Conservation (phyloP, 75 land plant species). For the Ceratopteris richardii region DNA sequence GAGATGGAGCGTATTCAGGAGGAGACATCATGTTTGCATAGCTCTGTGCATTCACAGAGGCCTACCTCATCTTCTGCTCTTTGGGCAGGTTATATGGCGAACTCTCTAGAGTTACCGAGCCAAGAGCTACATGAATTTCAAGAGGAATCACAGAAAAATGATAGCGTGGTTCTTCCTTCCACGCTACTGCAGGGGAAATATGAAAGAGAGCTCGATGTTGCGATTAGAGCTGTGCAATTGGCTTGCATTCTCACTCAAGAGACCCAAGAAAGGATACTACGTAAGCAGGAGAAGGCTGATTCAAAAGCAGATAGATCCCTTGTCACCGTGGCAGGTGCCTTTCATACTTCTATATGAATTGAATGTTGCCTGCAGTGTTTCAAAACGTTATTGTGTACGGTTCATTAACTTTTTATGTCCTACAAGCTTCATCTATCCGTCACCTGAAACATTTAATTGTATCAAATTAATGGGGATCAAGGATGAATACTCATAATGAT, state of each 20-base stretch:
- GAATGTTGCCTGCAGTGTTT: too few species aligned
- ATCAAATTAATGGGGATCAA: too few species aligned
- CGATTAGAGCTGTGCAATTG: slow-evolving; percentile 72
- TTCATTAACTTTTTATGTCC: too few species aligned
- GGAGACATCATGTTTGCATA: too few species aligned
- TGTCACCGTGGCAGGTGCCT: slow-evolving; percentile 83
- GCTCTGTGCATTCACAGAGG: too few species aligned
- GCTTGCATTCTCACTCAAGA: slow-evolving; percentile 71
- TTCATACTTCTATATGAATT: background rate
- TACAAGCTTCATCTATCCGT: too few species aligned
- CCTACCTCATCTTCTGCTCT: too few species aligned
- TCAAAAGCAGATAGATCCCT: slow-evolving; percentile 74
- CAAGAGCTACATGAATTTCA: background rate
- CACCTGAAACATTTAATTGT: too few species aligned
- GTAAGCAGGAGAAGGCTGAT: slow-evolving; percentile 31
- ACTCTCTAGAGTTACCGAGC: background rate
- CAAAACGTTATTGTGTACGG: too few species aligned
- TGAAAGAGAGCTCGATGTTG: slow-evolving; percentile 54
- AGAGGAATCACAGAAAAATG: background rate
- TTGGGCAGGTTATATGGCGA: background rate
- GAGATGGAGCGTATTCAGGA: background rate
- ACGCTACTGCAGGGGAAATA: slow-evolving; percentile 15
- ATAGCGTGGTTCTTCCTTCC: background rate
- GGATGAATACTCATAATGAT: too few species aligned
- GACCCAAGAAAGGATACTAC: slow-evolving; percentile 54